phyloP scores from a whole-genome alignment of 106 monocot species.

The Hemerocallis citrina region DNA sequence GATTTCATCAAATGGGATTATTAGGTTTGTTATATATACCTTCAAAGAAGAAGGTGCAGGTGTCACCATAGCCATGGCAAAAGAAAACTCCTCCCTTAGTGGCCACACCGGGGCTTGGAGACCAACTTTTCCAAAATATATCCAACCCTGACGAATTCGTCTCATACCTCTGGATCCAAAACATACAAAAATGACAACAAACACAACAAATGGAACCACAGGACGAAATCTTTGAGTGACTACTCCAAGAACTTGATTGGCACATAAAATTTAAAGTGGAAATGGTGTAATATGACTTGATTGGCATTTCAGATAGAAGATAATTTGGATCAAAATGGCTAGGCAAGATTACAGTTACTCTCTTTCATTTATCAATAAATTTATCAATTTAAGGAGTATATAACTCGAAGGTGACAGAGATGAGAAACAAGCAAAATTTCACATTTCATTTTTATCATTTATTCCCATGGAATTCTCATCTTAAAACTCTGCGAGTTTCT shows the following conservation, averaged over 20 bases:
- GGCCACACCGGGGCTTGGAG: conserved; percentile 31
- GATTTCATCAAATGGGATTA: not conserved
- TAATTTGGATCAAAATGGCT: no score
- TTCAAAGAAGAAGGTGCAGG: conserved; percentile 99
- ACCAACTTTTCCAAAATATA: conserved; percentile 96
- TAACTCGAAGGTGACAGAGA: no score
- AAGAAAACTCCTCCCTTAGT: conserved; percentile 81
- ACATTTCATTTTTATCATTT: no score
- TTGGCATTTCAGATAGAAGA: no score
- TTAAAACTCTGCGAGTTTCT: no score
- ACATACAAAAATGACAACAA: not conserved
- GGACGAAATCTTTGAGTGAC: not conserved
- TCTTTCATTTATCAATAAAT: no score
- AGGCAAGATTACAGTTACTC: no score
- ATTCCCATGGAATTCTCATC: no score
- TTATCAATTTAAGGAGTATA: no score
- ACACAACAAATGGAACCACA: not conserved
- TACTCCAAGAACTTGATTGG: not conserved
- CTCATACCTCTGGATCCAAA: conserved; percentile 42
- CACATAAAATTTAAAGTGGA: not conserved
- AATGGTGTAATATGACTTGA: no score
- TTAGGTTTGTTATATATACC: conserved; percentile 21
- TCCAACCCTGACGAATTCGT: conserved; percentile 70
- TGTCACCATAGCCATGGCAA: conserved; percentile 97
- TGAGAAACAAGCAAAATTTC: no score